Evolutionary conservation across 441 rosid species (phyloP), one percentile per base, ranked within the genome.

Genomic region (Adansonia rubrostipa): DNA sequence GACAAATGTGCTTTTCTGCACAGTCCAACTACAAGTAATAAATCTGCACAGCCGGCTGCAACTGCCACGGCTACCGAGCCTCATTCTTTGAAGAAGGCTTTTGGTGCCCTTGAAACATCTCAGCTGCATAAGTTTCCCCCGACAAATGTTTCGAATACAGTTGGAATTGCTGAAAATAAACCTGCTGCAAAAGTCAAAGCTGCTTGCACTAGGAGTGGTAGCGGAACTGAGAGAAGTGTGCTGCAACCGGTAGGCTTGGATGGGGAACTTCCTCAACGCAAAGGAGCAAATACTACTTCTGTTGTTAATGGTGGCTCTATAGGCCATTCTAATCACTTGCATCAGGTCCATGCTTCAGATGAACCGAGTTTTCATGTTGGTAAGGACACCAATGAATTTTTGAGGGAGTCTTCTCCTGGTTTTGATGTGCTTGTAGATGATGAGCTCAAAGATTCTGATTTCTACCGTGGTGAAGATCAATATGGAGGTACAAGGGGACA

Each of bases 381-480:
- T 51, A 95, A 88, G 91, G 98, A 93, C 22, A 50, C 82, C 45
- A 95, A 93, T 73, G 98, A 95, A 20, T 79, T 82, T 69, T 66
- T 91, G 76, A 90, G 91, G 86, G 98, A 95, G 81, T 91, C 97
- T 9, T 93, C 99, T 83, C 99, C 99, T 81, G 99, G 99, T 68
- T 93, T 95, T 88, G 95, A 95, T 88, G 99, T 95, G 81, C 94
- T 95, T 76, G 99, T 95, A 82, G 97, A 92, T 74, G 91, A 91
- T 80, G 98, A 95, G 82, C 81, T 83, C 17, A 70, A 91, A 77
- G 93, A 88, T 69, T 75, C 92, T 69, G 93, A 91, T 77, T 95
- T 86, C 82, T 93, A 87, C 79, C 93, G 84, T 53, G 89, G 86
- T 56, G 97, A 89, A 78, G 98, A 93, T 83, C 91, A 80, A 62